Base-by-base conservation (phyloP, 1,284 basidiomycete genomes). In the Ganoderma meredithae region DNA sequence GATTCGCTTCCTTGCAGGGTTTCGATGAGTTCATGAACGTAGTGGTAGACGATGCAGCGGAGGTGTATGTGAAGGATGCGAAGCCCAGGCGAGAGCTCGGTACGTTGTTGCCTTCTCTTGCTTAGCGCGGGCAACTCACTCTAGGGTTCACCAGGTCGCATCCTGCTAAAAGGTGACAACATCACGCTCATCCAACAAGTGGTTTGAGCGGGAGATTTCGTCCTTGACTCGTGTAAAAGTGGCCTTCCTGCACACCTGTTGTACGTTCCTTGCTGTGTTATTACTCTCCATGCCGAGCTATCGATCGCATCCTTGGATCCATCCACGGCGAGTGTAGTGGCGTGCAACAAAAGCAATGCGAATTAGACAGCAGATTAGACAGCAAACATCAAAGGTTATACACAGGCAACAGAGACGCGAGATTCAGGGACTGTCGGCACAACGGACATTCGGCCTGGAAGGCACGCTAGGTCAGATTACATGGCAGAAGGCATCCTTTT, bases 11-110 rank as follows among this genome's bases (percentile, higher is more conserved):
- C 12, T 43, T 27, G 7, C 80, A 98, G 97, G 98, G 98, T 27
- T 99, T 99, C 77, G 98, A 99, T 80, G 98, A 99, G 81, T 99
- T 99, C 82, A 99, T 99, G 98, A 99, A 99, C 79, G 84, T 99
- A 25, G 95, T 98, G 27, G 84, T 98, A n/a, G 96, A 98, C 76
- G 95, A 99, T 70, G 95, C 97, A 49, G 89, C 90, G 69, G 98
- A 99, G 81, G 94, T 99, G 8, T 97, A 90, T 79, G 90, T 96
- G 71, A 95, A 95, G 79, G 93, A 94, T 63, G 88, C 90, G 67
- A 93, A 96, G 82, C 91, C 95, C 55, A 86, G 93, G 73, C 85
- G 91, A 81, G 91, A 95, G 74, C 85, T 95, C 56, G 95, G 95
- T 93, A 72, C 63, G 86, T 76, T 53, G 41, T 63, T 47, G 62